These are phyloP conservation scores for Aspergillus bertholletiae DNA, from an alignment of 495 filamentous ascomycete genomes.

Conservation along the genomic window DNA sequence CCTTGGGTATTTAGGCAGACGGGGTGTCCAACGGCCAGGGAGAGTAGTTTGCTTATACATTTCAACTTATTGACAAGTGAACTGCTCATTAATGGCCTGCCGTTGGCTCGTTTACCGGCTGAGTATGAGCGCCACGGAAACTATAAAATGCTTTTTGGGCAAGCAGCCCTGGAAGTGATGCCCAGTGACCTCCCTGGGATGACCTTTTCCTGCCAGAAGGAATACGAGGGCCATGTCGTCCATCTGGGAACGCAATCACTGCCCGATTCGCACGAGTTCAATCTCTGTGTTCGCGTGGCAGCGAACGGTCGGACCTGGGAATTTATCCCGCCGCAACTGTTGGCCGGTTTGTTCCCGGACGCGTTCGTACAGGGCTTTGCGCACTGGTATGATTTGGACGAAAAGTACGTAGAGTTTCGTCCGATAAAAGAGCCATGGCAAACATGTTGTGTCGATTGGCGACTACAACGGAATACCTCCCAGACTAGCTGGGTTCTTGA, in stretches of 20 bases:
- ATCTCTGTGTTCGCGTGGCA: neutral
- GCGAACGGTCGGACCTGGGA: neutral
- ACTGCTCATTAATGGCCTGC: neutral
- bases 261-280: no score
- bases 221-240: neutral
- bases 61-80: neutral
- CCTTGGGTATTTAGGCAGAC: slow-evolving; percentile 7
- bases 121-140: neutral
- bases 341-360: neutral
- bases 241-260: neutral
- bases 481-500: no score
- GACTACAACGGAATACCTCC: no score
- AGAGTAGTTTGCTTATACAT: slow-evolving; percentile 18
- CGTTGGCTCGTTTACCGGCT: neutral
- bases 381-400: neutral
- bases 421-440: neutral
- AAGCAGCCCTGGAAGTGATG: neutral
- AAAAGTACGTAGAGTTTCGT: neutral
- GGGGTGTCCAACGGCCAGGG: slow-evolving; percentile 13
- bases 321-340: neutral
- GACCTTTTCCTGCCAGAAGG: neutral
- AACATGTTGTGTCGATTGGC: neutral
- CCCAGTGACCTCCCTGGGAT: neutral
- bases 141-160: neutral
- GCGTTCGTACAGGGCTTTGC: neutral